Base-by-base conservation (phyloP, 148 eudicot genomes). In the Rhododendron kiyosumense region DNA sequence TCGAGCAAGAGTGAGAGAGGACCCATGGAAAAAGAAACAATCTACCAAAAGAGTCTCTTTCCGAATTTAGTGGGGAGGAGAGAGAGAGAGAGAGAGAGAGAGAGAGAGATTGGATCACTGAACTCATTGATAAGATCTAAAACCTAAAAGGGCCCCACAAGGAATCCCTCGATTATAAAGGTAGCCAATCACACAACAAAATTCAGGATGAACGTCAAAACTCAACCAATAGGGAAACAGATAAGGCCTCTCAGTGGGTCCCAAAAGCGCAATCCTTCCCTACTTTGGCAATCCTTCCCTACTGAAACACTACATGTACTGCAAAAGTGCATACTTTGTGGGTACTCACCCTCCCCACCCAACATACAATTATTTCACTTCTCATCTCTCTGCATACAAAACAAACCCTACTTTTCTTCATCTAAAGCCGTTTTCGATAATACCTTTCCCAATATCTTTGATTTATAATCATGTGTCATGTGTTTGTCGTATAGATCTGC, bases 221-320 rank as follows among this genome's bases (percentile, higher is more conserved):
- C 76, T 41, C 85, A 89, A 24, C 98, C 98, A 96, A 94, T 96
- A n/a, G 84, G 81, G 85, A 5, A 85, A 85, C 43, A 94, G 97
- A 96, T 96, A 93, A 94, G 76, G 76, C 76, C 38, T 71, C 81
- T 24, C 20, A 3, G 30, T 84, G 91, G 95, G 93, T 71, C 92
- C 89, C 89, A 9, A 90, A 91, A 90, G 81, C 84, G 14, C 78
- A 85, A 85, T 17, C 75, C 79, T 71, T 30, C 76, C 41, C 52
- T 78, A 46, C 82, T 73, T n/a, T n/a, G n/a, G 14, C 78, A 85
- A 85, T 17, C 75, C 79, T 71, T 30, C 76, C 41, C 52, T 78
- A 46, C 82, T 73, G 73, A 85, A 88, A 85, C 36, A 49, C 45
- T 51, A 69, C 79, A 48, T 57, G 20, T 32, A 83, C 90, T 28